These are phyloP conservation scores for Trebouxia sp. DNA, from an alignment of 139 green algal genomes.

Conservation along the genomic window DNA sequence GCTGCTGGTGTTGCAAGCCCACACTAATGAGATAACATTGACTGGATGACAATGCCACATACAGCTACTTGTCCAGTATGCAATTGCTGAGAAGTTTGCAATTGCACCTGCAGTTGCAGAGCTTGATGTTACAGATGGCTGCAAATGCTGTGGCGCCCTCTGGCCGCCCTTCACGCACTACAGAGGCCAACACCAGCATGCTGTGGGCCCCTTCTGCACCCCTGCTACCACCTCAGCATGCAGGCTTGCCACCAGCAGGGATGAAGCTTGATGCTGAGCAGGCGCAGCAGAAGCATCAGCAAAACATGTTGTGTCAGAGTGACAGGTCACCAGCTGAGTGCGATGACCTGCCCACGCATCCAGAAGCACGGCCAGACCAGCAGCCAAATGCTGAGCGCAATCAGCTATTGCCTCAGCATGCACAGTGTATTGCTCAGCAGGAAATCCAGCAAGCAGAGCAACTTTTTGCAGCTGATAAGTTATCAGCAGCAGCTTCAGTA, in stretches of 20 bases:
- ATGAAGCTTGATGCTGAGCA: background rate
- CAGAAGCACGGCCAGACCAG: too few species aligned
- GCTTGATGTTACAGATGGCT: slow-evolving; percentile 19
- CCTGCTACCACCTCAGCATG: background rate
- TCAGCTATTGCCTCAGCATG: background rate
- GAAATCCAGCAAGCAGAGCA: background rate
- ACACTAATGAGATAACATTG: too few species aligned
- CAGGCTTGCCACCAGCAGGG: background rate
- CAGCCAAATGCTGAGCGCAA: too few species aligned
- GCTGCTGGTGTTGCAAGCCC: background rate
- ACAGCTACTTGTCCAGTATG: background rate
- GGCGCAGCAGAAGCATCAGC: background rate
- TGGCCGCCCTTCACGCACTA: background rate
- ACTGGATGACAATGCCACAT: too few species aligned
- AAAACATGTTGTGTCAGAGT: too few species aligned
- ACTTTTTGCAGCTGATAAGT: too few species aligned
- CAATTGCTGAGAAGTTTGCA: too few species aligned
- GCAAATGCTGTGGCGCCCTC: background rate
- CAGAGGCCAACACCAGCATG: slow-evolving; percentile 1
- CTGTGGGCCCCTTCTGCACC: background rate
- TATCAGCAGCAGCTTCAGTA: too few species aligned
- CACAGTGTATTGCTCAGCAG: too few species aligned
- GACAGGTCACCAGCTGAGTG: too few species aligned
- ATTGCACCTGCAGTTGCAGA: slow-evolving; percentile 12
- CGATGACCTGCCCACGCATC: too few species aligned